Percentiles rank a stretch among this genome's conserved stretches.
Conservation (phyloP, 2,329 filamentous ascomycete species). For the Fusarium domesticum region DNA sequence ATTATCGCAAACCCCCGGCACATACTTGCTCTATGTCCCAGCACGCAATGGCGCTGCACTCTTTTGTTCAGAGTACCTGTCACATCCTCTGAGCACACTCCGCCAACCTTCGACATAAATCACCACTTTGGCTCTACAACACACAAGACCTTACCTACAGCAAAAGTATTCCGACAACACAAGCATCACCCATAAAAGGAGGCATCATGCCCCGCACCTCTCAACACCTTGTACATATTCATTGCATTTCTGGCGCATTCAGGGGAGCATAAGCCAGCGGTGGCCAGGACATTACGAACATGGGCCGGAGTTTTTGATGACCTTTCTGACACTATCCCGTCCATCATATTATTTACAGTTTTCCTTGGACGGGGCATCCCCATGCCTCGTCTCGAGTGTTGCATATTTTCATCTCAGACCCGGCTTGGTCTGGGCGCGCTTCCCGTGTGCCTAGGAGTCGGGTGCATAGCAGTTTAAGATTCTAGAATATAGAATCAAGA, state of each 20-base stretch:
- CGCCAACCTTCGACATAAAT: constrained; percentile 2
- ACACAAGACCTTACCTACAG: constrained; percentile 12
- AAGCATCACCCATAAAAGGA: constrained; percentile 1
- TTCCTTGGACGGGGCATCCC: constrained; percentile 5
- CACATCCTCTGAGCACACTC: constrained; percentile 8
- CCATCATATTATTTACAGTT: constrained; percentile 6
- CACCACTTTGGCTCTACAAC: constrained; percentile 1
- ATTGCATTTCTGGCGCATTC: constrained; percentile 28
- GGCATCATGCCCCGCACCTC: constrained; percentile 5
- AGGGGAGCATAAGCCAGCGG: constrained; percentile 23
- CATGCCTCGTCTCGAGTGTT: background rate
- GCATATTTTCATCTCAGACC: background rate
- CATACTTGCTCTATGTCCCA: background rate
- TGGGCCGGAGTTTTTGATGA: constrained; percentile 25
- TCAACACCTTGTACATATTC: constrained; percentile 20
- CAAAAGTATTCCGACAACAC: constrained; percentile 1
- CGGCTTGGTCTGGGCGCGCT: background rate
- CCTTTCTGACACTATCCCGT: constrained; percentile 8
- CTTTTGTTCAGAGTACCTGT: constrained; percentile 4
- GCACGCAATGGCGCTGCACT: background rate
- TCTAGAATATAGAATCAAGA: background rate
- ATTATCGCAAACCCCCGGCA: too few species aligned
- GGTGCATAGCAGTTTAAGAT: background rate
- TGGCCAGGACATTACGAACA: constrained; percentile 22
- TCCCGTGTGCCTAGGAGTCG: background rate